phyloP scores from a whole-genome alignment of 106 monocot genomes.

The Acorus calamus region DNA sequence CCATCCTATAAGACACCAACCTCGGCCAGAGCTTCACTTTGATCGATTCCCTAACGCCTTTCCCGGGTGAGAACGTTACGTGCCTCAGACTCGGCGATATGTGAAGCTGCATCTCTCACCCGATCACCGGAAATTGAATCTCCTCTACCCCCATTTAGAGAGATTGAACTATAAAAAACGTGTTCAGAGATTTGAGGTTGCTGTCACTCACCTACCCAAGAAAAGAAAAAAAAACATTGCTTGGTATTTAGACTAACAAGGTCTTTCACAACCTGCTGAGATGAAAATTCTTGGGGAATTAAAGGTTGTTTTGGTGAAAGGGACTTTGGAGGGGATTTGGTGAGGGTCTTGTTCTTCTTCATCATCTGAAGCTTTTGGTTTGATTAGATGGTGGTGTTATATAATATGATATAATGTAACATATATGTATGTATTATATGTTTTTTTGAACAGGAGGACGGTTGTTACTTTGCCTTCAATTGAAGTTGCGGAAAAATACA shows the following conservation, averaged over 20 bases:
- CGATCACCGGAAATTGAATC: neutral
- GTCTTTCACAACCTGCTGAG: no score
- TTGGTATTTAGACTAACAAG: conserved; percentile 25
- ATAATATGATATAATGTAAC: neutral
- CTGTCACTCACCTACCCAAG: conserved; percentile 26
- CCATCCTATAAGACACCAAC: conserved; percentile 32
- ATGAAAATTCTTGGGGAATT: neutral
- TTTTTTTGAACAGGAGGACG: neutral
- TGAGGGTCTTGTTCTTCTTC: neutral
- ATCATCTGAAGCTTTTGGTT: conserved; percentile 12
- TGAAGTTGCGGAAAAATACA: conserved; percentile 14
- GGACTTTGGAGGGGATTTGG: conserved; percentile 2
- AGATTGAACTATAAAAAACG: neutral
- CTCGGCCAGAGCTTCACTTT: conserved; percentile 41
- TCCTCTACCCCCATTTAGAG: neutral
- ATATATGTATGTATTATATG: conserved; percentile 17
- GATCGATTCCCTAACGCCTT: conserved; percentile 63
- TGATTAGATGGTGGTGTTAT: conserved; percentile 11
- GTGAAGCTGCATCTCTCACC: conserved; percentile 31
- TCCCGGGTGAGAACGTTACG: conserved; percentile 42
- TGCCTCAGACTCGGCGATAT: conserved; percentile 47
- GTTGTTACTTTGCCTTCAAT: conserved; percentile 38
- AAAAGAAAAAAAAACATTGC: conserved; percentile 11
- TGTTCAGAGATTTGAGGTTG: conserved; percentile 1
- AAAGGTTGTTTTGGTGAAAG: conserved; percentile 12